Percentiles rank a stretch among this genome's conserved stretches.
Conservation (phyloP, 2,329 filamentous ascomycete genomes). For the Aspergillus unguis region DNA sequence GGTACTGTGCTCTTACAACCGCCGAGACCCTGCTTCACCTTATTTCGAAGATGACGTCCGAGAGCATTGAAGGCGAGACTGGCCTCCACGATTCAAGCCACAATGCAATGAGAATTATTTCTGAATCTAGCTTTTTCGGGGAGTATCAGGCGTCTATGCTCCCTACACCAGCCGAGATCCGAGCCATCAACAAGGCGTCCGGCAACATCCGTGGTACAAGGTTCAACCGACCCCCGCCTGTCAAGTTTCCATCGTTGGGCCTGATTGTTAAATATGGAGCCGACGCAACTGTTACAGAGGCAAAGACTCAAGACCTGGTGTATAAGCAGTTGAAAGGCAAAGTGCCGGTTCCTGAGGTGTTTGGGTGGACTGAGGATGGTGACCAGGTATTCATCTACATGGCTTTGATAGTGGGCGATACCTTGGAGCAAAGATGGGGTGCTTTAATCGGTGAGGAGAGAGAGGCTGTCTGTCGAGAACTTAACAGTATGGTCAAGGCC, state of each 20-base stretch:
- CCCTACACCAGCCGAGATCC: background rate
- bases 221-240: constrained; percentile 29
- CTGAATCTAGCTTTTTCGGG: background rate
- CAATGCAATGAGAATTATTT: background rate
- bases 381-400: constrained; percentile 27
- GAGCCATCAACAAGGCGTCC: background rate
- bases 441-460: constrained; percentile 22
- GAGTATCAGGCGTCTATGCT: background rate
- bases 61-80: background rate
- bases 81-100: background rate
- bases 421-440: constrained; percentile 24
- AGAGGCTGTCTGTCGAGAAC: constrained; percentile 30
- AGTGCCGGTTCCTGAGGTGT: constrained; percentile 27
- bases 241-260: constrained; percentile 31
- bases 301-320: constrained; percentile 28
- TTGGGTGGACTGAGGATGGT: constrained; percentile 23
- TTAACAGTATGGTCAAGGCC: constrained; percentile 24
- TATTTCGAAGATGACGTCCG: background rate
- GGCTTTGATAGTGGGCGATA: constrained; percentile 23
- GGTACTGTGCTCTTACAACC: no score
- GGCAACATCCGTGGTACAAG: background rate
- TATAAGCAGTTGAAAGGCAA: constrained; percentile 23
- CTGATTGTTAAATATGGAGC: constrained; percentile 38
- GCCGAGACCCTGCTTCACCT: no score
- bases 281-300: constrained; percentile 29